Percentiles rank a stretch among this genome's conserved stretches.
These are phyloP conservation scores for Trichoderma afroharzianum DNA, from an alignment of 2,329 filamentous ascomycete species.

Conservation along the genomic window DNA sequence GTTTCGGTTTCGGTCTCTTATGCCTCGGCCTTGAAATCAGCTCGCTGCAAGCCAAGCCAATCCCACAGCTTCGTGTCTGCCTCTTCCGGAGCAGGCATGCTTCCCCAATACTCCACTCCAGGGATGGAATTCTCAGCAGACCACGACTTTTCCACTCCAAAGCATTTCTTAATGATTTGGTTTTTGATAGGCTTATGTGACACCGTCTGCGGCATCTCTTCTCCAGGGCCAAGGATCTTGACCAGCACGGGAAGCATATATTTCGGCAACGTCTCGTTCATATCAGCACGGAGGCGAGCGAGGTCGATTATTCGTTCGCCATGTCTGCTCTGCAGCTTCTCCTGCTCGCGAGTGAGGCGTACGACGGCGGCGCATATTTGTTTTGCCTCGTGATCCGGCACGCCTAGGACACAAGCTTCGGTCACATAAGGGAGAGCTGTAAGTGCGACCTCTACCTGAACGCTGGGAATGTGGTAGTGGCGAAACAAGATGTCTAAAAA, in stretches of 20 bases:
- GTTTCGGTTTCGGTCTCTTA: not conserved
- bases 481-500: conserved; percentile 16
- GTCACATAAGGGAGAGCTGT: conserved; percentile 22
- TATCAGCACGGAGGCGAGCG: conserved; percentile 18
- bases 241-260: conserved; percentile 22
- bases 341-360: conserved; percentile 12
- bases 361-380: conserved; percentile 24
- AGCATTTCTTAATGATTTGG: conserved; percentile 19
- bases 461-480: conserved; percentile 18
- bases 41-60: conserved; percentile 16
- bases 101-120: conserved; percentile 18
- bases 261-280: conserved; percentile 14
- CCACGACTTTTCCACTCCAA: conserved; percentile 17
- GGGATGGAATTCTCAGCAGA: conserved; percentile 12
- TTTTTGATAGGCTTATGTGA: conserved; percentile 20
- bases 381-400: conserved; percentile 22
- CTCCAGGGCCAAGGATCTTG: conserved; percentile 17
- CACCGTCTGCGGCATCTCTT: conserved; percentile 21
- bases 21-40: conserved; percentile 6
- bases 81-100: not conserved
- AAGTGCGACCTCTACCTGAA: conserved; percentile 21
- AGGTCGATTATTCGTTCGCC: conserved; percentile 4
- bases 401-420: conserved; percentile 22
- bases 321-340: not conserved
- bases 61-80: conserved; percentile 19